Conservation (phyloP, 2,329 filamentous ascomycete genomes). For the Magnaporthiopsis rhizophila region DNA sequence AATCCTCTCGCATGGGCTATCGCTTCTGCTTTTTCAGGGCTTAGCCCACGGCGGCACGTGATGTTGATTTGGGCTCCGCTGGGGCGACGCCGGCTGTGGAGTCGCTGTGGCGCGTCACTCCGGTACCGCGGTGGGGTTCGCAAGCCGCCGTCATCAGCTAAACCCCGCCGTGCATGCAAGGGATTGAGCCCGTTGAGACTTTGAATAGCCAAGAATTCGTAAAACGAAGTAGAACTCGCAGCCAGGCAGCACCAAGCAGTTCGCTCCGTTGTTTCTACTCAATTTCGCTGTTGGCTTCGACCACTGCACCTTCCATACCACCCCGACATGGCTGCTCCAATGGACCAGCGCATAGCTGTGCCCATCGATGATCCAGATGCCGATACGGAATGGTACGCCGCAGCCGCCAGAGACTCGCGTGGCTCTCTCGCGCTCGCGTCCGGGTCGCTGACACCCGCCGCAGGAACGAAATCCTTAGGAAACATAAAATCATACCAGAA, state of each 20-base stretch:
- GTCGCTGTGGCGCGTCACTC: neutral
- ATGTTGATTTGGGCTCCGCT: neutral
- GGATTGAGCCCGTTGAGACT: neutral
- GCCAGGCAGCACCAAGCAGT: too few species aligned
- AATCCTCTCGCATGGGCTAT: neutral
- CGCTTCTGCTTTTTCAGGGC: neutral
- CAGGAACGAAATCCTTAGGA: slow-evolving; percentile 97
- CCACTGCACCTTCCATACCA: neutral
- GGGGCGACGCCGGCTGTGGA: neutral
- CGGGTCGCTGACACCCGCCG: neutral
- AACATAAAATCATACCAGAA: slow-evolving; percentile 95
- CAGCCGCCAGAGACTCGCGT: neutral
- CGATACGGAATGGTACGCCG: slow-evolving; percentile 84
- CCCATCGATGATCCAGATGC: slow-evolving; percentile 93
- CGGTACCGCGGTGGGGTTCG: neutral
- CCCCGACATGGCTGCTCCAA: slow-evolving; percentile 48
- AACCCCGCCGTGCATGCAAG: neutral
- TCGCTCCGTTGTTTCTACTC: neutral
- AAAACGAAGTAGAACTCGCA: neutral
- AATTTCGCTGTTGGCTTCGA: neutral
- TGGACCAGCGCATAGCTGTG: slow-evolving; percentile 62
- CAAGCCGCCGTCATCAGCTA: neutral
- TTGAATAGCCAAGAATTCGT: neutral
- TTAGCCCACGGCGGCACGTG: slow-evolving; percentile 2
- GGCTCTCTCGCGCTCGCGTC: too few species aligned